A percentile compares a stretch with the other conserved stretches of the same genome.
phyloP scores from a whole-genome alignment of 2,329 filamentous ascomycete species.

The Corynespora cassiicola region DNA sequence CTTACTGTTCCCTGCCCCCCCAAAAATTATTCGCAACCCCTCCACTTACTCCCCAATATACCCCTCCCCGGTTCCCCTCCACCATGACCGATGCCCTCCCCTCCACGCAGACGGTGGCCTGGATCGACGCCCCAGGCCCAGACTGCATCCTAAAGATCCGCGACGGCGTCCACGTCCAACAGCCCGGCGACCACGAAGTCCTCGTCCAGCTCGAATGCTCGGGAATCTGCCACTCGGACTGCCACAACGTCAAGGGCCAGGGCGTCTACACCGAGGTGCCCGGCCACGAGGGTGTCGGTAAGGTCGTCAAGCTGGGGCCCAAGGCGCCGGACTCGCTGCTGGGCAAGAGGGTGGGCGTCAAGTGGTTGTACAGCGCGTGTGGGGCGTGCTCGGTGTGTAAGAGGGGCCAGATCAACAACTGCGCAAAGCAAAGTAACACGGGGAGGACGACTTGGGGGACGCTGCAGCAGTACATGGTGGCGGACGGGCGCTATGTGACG shows the following conservation, averaged over 20 bases:
- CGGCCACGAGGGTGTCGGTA: slow-evolving; percentile 56
- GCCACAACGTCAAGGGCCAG: slow-evolving; percentile 52
- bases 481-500: slow-evolving; percentile 38
- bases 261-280: slow-evolving; percentile 54
- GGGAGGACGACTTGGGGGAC: slow-evolving; percentile 46
- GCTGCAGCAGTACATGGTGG: slow-evolving; percentile 44
- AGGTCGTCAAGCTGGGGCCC: slow-evolving; percentile 46
- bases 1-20: too few relatives aligned
- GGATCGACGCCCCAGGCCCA: slow-evolving; percentile 45
- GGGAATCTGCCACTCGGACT: slow-evolving; percentile 57
- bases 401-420: slow-evolving; percentile 49
- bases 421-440: slow-evolving; percentile 50
- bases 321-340: slow-evolving; percentile 33
- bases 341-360: slow-evolving; percentile 49
- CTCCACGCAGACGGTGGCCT: slow-evolving; percentile 41
- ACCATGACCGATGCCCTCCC: slow-evolving; percentile 30
- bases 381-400: slow-evolving; percentile 45
- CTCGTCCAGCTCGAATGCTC: slow-evolving; percentile 56
- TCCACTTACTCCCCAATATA: too few relatives aligned
- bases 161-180: slow-evolving; percentile 44
- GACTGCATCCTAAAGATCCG: slow-evolving; percentile 45
- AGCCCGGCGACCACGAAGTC: slow-evolving; percentile 48
- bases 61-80: too few relatives aligned
- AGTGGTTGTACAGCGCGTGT: slow-evolving; percentile 55
- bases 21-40: too few relatives aligned